Percentiles rank a stretch among this genome's conserved stretches.
Conservation (phyloP, 257 asterid species). For the Primulina tabacum region DNA sequence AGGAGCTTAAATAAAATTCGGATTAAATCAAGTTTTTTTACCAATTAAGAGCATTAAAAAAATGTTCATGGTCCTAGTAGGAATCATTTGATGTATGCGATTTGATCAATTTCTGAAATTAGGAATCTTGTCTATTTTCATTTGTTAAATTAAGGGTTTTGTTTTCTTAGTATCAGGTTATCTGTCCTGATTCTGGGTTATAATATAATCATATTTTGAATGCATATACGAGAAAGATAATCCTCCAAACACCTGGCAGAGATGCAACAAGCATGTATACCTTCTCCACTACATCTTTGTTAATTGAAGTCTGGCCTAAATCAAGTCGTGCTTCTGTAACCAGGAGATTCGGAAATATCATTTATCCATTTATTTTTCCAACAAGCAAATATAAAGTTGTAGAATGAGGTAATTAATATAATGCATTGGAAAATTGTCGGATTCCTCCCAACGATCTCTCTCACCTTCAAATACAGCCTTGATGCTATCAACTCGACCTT, state of each 20-base stretch:
- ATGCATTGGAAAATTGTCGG: neutral
- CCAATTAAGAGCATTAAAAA: neutral
- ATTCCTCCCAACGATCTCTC: slow-evolving; percentile 8
- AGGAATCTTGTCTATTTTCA: neutral
- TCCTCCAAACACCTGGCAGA: slow-evolving; percentile 13
- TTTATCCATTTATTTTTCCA: neutral
- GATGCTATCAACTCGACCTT: slow-evolving; percentile 84
- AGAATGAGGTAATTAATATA: slow-evolving; percentile 12
- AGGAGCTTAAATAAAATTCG: neutral
- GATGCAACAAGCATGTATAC: slow-evolving; percentile 27
- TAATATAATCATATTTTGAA: too few relatives aligned
- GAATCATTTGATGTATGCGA: too few relatives aligned
- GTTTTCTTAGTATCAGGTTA: too few relatives aligned
- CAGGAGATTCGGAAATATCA: slow-evolving; percentile 18
- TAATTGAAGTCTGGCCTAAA: slow-evolving; percentile 55
- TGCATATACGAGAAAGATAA: slow-evolving; percentile 6
- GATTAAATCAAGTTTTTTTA: neutral
- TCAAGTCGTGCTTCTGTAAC: slow-evolving; percentile 71
- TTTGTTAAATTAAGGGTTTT: too few relatives aligned
- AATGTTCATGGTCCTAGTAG: neutral
- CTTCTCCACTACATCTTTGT: slow-evolving; percentile 82
- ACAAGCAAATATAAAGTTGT: neutral
- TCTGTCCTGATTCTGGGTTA: too few relatives aligned
- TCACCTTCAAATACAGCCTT: slow-evolving; percentile 83
- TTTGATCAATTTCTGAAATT: neutral